A percentile compares a stretch with the other conserved stretches of the same genome.
phyloP scores from a whole-genome alignment of 352 stramenopile species.

The Globisporangium carolinianum region DNA sequence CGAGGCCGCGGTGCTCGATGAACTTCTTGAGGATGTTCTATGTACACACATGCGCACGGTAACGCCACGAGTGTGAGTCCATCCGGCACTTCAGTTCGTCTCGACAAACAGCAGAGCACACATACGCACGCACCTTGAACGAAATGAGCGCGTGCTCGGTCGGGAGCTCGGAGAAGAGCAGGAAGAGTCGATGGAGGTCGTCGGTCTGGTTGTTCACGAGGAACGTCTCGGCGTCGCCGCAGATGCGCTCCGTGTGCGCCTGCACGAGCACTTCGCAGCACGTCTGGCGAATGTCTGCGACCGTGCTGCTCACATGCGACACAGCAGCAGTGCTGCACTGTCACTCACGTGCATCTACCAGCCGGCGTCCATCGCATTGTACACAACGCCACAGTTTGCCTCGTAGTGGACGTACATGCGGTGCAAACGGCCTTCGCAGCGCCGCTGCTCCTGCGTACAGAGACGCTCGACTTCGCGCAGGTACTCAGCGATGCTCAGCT shows the following conservation, averaged over 20 bases:
- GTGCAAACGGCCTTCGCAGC: constrained; percentile 72
- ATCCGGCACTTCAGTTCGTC: too few relatives aligned
- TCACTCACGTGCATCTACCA: neutral
- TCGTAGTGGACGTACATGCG: constrained; percentile 39
- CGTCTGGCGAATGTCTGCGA: constrained; percentile 67
- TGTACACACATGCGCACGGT: neutral
- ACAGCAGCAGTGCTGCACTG: neutral
- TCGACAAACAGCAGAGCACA: neutral
- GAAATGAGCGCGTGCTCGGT: constrained; percentile 75
- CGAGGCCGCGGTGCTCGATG: constrained; percentile 70
- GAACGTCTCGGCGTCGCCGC: constrained; percentile 69
- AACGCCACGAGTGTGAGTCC: too few relatives aligned
- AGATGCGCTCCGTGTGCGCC: constrained; percentile 76
- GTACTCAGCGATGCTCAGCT: constrained; percentile 69
- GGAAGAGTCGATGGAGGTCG: constrained; percentile 73
- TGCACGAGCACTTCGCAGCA: constrained; percentile 77
- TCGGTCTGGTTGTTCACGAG: constrained; percentile 73
- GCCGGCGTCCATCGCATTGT: neutral
- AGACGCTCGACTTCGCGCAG: constrained; percentile 58
- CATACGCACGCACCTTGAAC: constrained; percentile 50
- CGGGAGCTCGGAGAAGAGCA: constrained; percentile 73
- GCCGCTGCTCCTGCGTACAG: constrained; percentile 72
- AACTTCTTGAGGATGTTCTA: constrained; percentile 86
- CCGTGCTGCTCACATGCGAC: constrained; percentile 34
- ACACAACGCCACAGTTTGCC: neutral